phyloP scores from a whole-genome alignment of 176 grass and related monocot genomes.

The Aegilops umbellulata region DNA sequence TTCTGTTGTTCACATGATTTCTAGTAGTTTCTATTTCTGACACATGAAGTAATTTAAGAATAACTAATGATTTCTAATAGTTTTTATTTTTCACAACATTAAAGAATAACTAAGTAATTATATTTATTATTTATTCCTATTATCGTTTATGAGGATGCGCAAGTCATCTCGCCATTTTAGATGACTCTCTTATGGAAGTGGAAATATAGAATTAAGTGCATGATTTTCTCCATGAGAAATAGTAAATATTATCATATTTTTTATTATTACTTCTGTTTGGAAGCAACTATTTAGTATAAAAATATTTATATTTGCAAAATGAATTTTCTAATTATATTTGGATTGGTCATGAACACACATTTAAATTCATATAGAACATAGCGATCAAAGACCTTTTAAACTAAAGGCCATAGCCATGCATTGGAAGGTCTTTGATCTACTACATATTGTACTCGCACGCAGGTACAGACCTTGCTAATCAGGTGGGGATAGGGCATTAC shows the following conservation, averaged over 20 bases:
- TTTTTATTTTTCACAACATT: not conserved
- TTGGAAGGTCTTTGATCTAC: too few species aligned
- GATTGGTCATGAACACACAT: not conserved
- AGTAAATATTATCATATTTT: not conserved
- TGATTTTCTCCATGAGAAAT: not conserved
- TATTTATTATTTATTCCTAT: not conserved
- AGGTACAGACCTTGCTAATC: conserved; percentile 2
- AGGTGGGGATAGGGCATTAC: conserved; percentile 42
- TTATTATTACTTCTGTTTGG: not conserved
- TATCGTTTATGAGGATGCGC: not conserved
- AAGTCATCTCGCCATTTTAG: not conserved
- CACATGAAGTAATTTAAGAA: not conserved
- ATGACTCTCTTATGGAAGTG: not conserved
- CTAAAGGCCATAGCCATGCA: not conserved
- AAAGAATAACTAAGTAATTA: not conserved
- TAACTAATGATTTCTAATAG: not conserved
- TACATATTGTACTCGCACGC: not conserved
- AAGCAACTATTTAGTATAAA: not conserved
- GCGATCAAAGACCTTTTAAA: not conserved
- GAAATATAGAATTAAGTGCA: not conserved
- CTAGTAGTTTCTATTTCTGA: not conserved
- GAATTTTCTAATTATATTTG: not conserved
- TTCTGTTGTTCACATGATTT: not conserved
- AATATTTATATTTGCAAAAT: not conserved
- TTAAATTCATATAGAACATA: not conserved